Evolutionary conservation across 257 asterid species (phyloP), one percentile per base, ranked within the genome.

Genomic region (Hygrophila difformis): DNA sequence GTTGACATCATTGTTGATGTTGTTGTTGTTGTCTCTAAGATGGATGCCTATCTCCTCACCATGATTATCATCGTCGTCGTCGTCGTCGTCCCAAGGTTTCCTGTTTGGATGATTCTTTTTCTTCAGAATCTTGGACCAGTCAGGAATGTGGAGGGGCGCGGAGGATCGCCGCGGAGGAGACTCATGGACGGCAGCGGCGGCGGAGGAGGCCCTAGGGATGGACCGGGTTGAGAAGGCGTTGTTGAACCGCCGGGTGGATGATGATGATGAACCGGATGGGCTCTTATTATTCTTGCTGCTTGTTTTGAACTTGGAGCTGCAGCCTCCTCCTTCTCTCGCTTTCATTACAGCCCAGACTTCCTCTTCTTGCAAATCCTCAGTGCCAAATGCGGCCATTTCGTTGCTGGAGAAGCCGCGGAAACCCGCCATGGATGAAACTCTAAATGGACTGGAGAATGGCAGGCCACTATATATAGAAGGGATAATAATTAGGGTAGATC

Each of bases 321-420:
- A 55, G 12, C 39, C 39, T 8, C 51, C 53, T 26, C 34, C 54
- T 36, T 56, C 56, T 34, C 26, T 55, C 29, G 61, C 18, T 4
- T 53, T 59, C 56, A 46, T 39, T 52, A 62, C 35, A 19, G 53
- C 62, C 75, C 72, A 72, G 12, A 60, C 55, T 26, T 72, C 75
- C 24, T 56, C 72, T 36, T 72, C 75, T 39, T 67, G 26, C 11
- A 67, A 53, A 12, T 67, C 71, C 6, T 40, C 69, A 7, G 26
- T 9, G 15, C 41, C 55, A 9, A 33, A 5, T 18, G 44, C 57
- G 45, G 26, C 39, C 59, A 19, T 29, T 13, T 44, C 63, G 18
- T 59, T 48, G 19, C 39, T 35, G 24, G 34, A 39, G 19, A 39
- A 21, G 9, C 55, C 56, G 12, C 37, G 17, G 35, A 41, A 19